Evolutionary conservation across 1,284 basidiomycete species (phyloP), one percentile per base, ranked within the genome.

Genomic region (Limonomyces culmigenus): DNA sequence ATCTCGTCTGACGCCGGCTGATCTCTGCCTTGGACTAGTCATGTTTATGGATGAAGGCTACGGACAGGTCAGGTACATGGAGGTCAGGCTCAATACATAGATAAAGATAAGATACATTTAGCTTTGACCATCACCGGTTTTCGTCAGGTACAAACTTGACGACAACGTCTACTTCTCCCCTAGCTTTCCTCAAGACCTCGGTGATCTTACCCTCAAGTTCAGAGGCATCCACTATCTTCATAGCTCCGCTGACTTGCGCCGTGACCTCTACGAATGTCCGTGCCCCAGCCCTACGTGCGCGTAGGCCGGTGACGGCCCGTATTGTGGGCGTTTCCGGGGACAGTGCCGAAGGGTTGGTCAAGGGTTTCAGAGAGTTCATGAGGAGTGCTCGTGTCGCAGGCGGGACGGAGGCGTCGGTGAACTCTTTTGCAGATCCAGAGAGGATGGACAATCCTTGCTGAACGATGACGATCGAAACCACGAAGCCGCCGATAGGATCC

Each of bases 401-500:
- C 1, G 83, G 74, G 13, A 91, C 74, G 12, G 87, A 76, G 5
- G 79, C 80, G 50, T 96, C 91, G 2, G 84, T 84, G 32, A 96
- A 60, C 50, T 96, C 89, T 19, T 70, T 65, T 54, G 86, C 70
- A 1, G 91, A 83, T 12, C 72, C 72, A 32, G 66, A 56, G 32
- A 88, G 64, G 16, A 96, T 61, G 13, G 58, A 59, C 32, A 76
- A 58, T n/a, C 89, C 87, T 51, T 96, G 89, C 47, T 69, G 70
- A 17, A 95, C 64, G 52, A 97, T 95, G 46, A 97, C 73, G 38
- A 85, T 59, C 0, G 88, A 88, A 8, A 97, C 92, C 37, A 95
- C 55, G 14, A 97, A 59, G 11, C 83, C 93, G 45, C 95, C 95
- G 19, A 98, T 67, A 3, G 93, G 92, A 53, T 98, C 93, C 19